Evolutionary conservation across 2,329 filamentous ascomycete species (phyloP).

Genomic region (Colletotrichum higginsianum): DNA sequence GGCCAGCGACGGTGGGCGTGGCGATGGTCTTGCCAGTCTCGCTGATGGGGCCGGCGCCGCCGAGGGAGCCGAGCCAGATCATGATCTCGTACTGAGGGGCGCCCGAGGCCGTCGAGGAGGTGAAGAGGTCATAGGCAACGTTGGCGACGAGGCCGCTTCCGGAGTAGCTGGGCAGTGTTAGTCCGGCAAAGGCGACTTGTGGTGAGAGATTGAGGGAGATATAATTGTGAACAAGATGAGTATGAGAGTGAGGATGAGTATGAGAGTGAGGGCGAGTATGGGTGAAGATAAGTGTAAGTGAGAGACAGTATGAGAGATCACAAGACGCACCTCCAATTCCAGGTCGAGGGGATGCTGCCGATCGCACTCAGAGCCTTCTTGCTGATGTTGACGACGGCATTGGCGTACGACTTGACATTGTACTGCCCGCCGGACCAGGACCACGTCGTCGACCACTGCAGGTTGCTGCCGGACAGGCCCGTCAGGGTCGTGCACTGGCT

Average conservation of each 20-base stretch:
- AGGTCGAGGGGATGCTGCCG: constrained; percentile 51
- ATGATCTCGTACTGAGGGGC: constrained; percentile 73
- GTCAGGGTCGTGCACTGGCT: constrained; percentile 58
- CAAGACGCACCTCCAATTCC: constrained; percentile 50
- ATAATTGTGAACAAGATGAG: background rate
- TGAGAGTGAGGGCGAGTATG: no score
- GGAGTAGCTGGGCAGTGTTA: constrained; percentile 49
- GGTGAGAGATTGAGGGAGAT: background rate
- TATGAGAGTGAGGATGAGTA: no score
- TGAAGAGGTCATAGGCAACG: constrained; percentile 75
- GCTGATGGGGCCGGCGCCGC: constrained; percentile 70
- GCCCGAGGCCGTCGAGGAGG: constrained; percentile 60
- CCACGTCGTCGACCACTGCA: constrained; percentile 59
- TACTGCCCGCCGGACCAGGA: constrained; percentile 54
- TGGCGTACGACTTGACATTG: constrained; percentile 61
- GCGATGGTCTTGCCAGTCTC: constrained; percentile 66
- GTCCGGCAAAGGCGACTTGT: no score
- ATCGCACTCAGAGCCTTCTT: constrained; percentile 51
- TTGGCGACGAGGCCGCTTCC: constrained; percentile 61
- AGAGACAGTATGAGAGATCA: no score
- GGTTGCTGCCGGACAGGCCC: constrained; percentile 49
- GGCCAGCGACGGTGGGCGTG: constrained; percentile 67
- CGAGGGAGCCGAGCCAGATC: constrained; percentile 73
- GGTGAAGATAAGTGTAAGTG: no score
- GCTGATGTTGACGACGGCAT: constrained; percentile 50